Conservation (phyloP, 2,329 filamentous ascomycete species). For the Cytospora chrysosperma region DNA sequence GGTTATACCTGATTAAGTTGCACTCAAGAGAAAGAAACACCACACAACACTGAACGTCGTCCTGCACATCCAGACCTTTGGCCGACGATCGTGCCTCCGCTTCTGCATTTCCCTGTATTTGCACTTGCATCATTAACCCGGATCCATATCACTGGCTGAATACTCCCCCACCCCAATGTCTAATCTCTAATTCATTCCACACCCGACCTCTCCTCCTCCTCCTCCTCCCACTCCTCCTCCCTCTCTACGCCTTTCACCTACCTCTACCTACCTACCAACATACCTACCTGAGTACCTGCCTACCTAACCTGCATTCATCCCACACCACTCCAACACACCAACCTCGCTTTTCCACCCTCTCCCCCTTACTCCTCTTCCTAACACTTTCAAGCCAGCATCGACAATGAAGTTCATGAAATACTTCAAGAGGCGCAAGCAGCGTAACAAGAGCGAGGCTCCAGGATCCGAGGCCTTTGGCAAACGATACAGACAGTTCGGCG, state of each 20-base stretch:
- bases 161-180: neutral
- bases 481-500: constrained; percentile 29
- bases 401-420: constrained; percentile 27
- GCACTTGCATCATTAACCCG: constrained; percentile 8
- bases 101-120: constrained; percentile 8
- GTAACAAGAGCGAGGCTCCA: constrained; percentile 28
- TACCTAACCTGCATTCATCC: neutral
- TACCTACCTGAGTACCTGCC: neutral
- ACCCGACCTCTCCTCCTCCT: neutral
- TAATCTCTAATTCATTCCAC: constrained; percentile 9
- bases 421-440: constrained; percentile 37
- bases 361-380: neutral
- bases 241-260: neutral
- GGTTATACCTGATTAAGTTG: constrained; percentile 5
- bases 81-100: constrained; percentile 12
- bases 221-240: neutral
- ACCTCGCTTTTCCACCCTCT: constrained; percentile 2
- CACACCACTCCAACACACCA: neutral
- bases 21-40: constrained; percentile 17
- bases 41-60: constrained; percentile 4
- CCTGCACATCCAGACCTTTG: constrained; percentile 4
- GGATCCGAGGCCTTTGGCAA: constrained; percentile 24
- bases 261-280: neutral
- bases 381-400: neutral
- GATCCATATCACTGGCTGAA: constrained; percentile 1